These are phyloP conservation scores for Lasiosphaeria hispida DNA, from an alignment of 495 filamentous ascomycete species.

Conservation along the genomic window DNA sequence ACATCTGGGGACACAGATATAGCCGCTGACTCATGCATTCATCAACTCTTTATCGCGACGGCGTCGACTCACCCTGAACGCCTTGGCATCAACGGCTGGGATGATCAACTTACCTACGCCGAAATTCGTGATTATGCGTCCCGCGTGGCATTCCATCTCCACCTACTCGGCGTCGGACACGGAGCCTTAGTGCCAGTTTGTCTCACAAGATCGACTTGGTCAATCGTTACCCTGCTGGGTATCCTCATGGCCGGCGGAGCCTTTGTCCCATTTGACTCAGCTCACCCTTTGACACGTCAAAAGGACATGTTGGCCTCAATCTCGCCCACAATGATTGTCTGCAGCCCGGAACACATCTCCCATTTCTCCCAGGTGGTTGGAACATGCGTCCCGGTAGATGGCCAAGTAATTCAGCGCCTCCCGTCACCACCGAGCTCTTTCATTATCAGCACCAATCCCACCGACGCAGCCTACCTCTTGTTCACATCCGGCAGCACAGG, in stretches of 20 bases:
- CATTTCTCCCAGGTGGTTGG: slow-evolving; percentile 12
- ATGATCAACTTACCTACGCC: slow-evolving; percentile 55
- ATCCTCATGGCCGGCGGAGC: slow-evolving; percentile 53
- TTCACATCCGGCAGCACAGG: slow-evolving; percentile 52
- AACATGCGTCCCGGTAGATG: slow-evolving; percentile 13
- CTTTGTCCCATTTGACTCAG: slow-evolving; percentile 56
- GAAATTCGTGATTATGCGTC: slow-evolving; percentile 42
- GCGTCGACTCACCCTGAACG: slow-evolving; percentile 38
- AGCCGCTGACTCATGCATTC: slow-evolving; percentile 31
- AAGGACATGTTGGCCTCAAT: slow-evolving; percentile 25
- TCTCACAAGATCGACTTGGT: slow-evolving; percentile 53
- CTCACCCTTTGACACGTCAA: slow-evolving; percentile 52
- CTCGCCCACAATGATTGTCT: slow-evolving; percentile 32
- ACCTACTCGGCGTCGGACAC: slow-evolving; percentile 37
- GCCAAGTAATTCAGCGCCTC: slow-evolving; percentile 13
- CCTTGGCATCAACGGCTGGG: slow-evolving; percentile 49
- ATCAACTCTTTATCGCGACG: slow-evolving; percentile 38
- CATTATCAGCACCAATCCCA: slow-evolving; percentile 9
- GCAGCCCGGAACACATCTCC: slow-evolving; percentile 18
- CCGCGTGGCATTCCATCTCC: slow-evolving; percentile 41
- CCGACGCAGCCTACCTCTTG: slow-evolving; percentile 45
- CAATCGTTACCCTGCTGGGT: slow-evolving; percentile 46
- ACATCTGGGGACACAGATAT: background rate
- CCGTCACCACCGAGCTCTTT: background rate
- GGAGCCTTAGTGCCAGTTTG: slow-evolving; percentile 55